phyloP scores from a whole-genome alignment of 164 flowering plant species.

The Dillenia suffruticosa region DNA sequence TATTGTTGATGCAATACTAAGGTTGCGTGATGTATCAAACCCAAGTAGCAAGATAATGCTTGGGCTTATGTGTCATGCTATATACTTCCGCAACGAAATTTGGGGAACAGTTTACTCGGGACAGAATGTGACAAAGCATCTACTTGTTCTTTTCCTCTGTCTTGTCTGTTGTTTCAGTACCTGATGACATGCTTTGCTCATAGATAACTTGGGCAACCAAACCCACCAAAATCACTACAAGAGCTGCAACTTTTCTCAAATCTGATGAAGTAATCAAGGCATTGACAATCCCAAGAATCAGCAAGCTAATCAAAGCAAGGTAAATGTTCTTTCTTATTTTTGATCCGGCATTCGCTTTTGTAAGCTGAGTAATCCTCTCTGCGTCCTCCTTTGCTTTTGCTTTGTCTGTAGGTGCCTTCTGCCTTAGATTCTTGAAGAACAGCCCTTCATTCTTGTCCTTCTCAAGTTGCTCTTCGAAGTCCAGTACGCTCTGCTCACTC shows the following conservation, averaged over 20 bases:
- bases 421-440: conserved; percentile 68
- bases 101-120: not conserved
- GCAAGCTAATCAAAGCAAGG: conserved; percentile 55
- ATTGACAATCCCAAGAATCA: conserved; percentile 39
- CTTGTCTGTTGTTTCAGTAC: conserved; percentile 26
- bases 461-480: conserved; percentile 64
- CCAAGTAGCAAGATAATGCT: conserved; percentile 19
- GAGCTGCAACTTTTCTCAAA: conserved; percentile 58
- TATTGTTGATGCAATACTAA: conserved; percentile 47
- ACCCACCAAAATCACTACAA: conserved; percentile 58
- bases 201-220: conserved; percentile 57
- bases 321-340: conserved; percentile 60
- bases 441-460: conserved; percentile 66
- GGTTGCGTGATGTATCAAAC: conserved; percentile 41
- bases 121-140: not conserved
- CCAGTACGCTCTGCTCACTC: conserved; percentile 47
- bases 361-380: conserved; percentile 44
- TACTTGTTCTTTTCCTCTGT: conserved; percentile 20
- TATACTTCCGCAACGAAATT: conserved; percentile 12
- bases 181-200: conserved; percentile 58
- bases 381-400: conserved; percentile 51
- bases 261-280: conserved; percentile 41
- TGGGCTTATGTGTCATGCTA: conserved; percentile 33
- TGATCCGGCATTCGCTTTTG: conserved; percentile 49
- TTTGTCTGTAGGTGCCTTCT: conserved; percentile 34